These are phyloP conservation scores for Schwanniomyces yamadae DNA, from an alignment of 805 yeast species.

Conservation along the genomic window DNA sequence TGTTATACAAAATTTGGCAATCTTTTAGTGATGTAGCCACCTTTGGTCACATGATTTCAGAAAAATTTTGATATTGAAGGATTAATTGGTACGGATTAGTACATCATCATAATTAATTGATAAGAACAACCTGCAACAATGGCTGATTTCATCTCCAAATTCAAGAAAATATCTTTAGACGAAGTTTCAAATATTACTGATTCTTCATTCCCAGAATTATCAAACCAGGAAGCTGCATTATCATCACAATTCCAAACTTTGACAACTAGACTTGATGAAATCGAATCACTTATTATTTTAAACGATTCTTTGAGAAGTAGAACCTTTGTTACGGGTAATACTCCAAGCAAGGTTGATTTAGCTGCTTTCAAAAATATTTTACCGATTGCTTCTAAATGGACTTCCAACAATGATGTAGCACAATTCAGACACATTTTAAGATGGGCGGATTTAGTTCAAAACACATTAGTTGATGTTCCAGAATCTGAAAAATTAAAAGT, in stretches of 20 bases:
- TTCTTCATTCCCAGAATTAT: slow-evolving; percentile 27
- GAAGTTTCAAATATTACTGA: slow-evolving; percentile 19
- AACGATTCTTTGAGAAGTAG: slow-evolving; percentile 66
- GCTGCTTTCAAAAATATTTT: slow-evolving; percentile 64
- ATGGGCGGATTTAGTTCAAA: slow-evolving; percentile 90
- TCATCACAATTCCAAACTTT: slow-evolving; percentile 78
- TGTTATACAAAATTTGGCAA: no score
- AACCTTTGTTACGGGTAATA: slow-evolving; percentile 70
- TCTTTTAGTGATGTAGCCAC: no score
- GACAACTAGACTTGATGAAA: slow-evolving; percentile 54
- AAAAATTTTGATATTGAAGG: no score
- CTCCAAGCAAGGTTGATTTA: slow-evolving; percentile 70
- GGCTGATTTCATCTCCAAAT: slow-evolving; percentile 29
- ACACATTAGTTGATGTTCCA: slow-evolving; percentile 52
- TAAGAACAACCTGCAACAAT: no score
- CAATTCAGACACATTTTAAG: slow-evolving; percentile 80
- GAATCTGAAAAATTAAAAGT: slow-evolving; percentile 53
- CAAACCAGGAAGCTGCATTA: slow-evolving; percentile 61
- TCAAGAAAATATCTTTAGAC: slow-evolving; percentile 29
- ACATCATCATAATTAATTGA: no score
- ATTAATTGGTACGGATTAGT: no score
- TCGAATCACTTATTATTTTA: slow-evolving; percentile 46
- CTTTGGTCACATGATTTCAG: no score
- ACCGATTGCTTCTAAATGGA: slow-evolving; percentile 59
- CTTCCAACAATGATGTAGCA: slow-evolving; percentile 53